Evolutionary conservation across 208 protist genomes (phyloP).

Genomic region (Trichomonas tenax): DNA sequence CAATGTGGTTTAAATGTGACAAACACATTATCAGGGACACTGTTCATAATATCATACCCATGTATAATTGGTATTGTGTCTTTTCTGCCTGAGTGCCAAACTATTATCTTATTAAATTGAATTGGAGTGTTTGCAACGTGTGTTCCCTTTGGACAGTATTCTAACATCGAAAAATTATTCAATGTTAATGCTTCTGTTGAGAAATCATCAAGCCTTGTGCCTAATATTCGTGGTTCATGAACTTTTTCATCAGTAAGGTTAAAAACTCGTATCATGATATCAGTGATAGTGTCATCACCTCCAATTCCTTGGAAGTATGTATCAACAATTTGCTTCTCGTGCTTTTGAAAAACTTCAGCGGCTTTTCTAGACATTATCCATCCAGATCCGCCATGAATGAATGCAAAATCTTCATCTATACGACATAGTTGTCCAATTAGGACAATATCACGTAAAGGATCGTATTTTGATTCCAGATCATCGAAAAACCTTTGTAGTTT

Average conservation of each 20-base stretch:
- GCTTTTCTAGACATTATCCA: constrained; percentile 3
- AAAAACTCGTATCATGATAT: not conserved
- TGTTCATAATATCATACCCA: not conserved
- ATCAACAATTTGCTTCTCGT: not conserved
- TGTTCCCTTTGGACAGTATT: not conserved
- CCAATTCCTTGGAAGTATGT: not conserved
- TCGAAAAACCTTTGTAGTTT: not conserved
- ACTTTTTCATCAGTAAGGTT: not conserved
- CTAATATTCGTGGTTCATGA: not conserved
- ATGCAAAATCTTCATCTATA: not conserved
- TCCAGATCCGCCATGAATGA: not conserved
- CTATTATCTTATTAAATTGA: not conserved
- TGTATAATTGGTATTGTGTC: not conserved
- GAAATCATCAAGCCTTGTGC: not conserved
- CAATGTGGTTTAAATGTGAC: not conserved
- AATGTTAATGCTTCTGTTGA: not conserved
- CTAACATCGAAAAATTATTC: not conserved
- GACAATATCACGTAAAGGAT: not conserved
- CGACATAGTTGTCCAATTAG: not conserved
- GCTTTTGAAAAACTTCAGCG: not conserved
- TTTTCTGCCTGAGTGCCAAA: not conserved
- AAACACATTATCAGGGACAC: not conserved
- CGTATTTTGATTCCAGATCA: not conserved
- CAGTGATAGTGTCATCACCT: not conserved
- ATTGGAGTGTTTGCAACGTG: not conserved